Percentiles rank a stretch among this genome's conserved stretches.
phyloP scores from a whole-genome alignment of 2,329 filamentous ascomycete species.

The Gaeumannomyces tritici region DNA sequence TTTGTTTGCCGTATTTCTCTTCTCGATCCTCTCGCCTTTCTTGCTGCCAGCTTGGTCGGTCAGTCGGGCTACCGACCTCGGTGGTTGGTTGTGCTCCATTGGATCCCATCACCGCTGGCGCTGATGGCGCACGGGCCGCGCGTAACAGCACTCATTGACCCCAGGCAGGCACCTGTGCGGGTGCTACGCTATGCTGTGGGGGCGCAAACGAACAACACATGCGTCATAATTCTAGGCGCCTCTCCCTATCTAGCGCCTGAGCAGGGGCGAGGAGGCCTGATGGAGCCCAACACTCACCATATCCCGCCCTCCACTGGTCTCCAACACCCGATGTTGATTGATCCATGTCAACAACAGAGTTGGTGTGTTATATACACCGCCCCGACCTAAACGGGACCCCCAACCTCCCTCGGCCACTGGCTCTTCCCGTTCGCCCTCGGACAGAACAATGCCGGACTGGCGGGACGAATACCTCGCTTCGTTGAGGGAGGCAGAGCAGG shows the following conservation, averaged over 20 bases:
- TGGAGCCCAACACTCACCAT: background rate
- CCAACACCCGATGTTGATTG: background rate
- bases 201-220: background rate
- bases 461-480: conserved; percentile 71
- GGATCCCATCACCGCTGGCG: background rate
- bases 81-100: background rate
- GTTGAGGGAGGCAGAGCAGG: conserved; percentile 62
- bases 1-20: background rate
- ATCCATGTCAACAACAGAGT: background rate
- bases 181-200: too few species aligned
- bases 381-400: background rate
- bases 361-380: background rate
- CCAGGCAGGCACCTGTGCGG: background rate
- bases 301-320: background rate
- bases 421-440: conserved; percentile 2
- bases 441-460: conserved; percentile 53
- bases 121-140: background rate
- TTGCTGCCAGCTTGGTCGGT: background rate
- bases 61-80: background rate
- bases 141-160: background rate
- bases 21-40: background rate
- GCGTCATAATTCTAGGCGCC: background rate
- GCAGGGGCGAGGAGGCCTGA: background rate
- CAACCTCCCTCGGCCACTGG: background rate
- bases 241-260: background rate